Evolutionary conservation across 2,329 filamentous ascomycete genomes (phyloP).

Genomic region (Xylaria sp.): DNA sequence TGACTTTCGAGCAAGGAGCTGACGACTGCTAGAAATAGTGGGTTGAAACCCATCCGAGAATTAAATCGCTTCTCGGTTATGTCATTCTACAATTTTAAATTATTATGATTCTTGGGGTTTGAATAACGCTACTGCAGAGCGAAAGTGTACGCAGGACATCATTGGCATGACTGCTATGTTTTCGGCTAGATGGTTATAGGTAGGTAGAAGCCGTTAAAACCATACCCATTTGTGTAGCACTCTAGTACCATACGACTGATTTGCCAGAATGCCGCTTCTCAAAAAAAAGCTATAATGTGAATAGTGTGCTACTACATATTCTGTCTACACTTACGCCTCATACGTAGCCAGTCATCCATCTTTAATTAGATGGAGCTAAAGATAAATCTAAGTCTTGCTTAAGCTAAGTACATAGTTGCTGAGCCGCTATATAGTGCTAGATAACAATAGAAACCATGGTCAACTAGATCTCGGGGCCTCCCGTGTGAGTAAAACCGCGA

Average conservation of each 20-base stretch:
- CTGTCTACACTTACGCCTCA: not conserved
- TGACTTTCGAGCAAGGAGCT: constrained; percentile 8
- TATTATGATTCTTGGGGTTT: constrained; percentile 5
- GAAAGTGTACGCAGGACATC: not conserved
- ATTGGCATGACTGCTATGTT: not conserved
- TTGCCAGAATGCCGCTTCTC: too few species aligned
- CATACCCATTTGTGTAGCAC: too few species aligned
- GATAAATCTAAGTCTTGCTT: not conserved
- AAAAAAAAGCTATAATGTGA: too few species aligned
- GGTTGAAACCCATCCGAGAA: constrained; percentile 1
- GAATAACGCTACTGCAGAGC: not conserved
- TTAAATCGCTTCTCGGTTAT: not conserved
- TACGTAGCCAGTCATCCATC: not conserved
- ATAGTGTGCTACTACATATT: too few species aligned
- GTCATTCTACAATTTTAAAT: not conserved
- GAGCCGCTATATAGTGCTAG: not conserved
- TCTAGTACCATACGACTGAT: too few species aligned
- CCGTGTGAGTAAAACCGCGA: not conserved
- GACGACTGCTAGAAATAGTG: not conserved
- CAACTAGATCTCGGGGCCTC: constrained; percentile 2
- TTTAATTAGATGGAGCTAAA: not conserved
- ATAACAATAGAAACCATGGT: constrained; percentile 8
- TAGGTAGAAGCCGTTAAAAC: not conserved
- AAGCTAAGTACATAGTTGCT: not conserved
- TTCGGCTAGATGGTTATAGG: not conserved